Evolutionary conservation across 768 basidiomycete genomes (phyloP).

Genomic region (Pleurotus tuber-regium): DNA sequence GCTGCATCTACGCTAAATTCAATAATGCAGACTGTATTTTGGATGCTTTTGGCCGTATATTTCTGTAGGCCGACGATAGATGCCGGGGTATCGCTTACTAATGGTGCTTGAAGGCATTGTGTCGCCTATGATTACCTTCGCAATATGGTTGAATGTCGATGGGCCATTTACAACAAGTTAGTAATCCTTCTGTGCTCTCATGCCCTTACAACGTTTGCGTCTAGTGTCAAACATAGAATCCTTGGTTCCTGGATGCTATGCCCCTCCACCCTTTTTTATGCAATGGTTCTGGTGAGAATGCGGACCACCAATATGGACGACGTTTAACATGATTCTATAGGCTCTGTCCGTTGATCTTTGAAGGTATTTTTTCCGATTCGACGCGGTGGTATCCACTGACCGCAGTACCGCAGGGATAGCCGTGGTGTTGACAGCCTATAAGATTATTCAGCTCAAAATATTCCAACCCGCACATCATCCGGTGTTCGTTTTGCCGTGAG

Average conservation of each 20-base stretch:
- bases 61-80: not conserved
- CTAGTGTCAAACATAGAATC: not conserved
- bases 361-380: not conserved
- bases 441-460: not conserved
- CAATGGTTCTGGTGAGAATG: not conserved
- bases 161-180: not conserved
- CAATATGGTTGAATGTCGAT: not conserved
- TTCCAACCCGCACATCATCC: not conserved
- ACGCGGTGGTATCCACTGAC: not conserved
- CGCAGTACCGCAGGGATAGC: not conserved
- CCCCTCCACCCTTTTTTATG: not conserved
- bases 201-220: not conserved
- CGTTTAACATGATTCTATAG: not conserved
- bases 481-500: not conserved
- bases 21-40: not conserved
- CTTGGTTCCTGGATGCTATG: not conserved
- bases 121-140: not conserved
- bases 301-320: too few relatives aligned
- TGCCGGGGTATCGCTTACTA: too few relatives aligned
- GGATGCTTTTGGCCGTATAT: not conserved
- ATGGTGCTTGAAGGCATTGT: not conserved
- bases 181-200: not conserved
- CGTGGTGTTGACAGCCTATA: not conserved
- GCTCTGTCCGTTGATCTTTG: not conserved
- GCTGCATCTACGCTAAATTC: too few relatives aligned